Conservation (phyloP, 2,329 filamentous ascomycete species). For the Pestalotiopsis sp. region DNA sequence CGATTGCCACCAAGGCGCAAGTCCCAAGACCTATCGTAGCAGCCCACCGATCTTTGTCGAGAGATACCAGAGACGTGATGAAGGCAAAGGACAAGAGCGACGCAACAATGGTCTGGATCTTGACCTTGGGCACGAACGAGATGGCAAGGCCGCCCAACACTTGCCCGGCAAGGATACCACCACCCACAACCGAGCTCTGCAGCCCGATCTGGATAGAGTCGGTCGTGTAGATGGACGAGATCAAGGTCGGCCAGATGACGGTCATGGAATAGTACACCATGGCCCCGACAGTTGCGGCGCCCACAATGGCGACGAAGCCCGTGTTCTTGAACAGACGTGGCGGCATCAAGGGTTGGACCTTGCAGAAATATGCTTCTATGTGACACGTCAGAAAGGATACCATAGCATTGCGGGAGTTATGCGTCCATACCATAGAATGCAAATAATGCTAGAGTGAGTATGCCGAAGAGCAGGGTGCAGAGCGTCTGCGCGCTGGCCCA, state of each 20-base stretch:
- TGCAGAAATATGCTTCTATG: slow-evolving; percentile 34
- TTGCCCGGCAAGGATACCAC: slow-evolving; percentile 44
- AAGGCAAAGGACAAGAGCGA: slow-evolving; percentile 34
- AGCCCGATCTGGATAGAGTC: slow-evolving; percentile 42
- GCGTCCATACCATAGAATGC: slow-evolving; percentile 32
- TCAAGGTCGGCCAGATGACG: slow-evolving; percentile 47
- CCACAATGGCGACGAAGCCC: slow-evolving; percentile 41
- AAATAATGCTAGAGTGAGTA: slow-evolving; percentile 37
- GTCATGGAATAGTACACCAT: slow-evolving; percentile 49
- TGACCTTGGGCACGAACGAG: slow-evolving; percentile 39
- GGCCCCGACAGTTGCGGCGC: slow-evolving; percentile 41
- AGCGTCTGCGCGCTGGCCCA: slow-evolving; percentile 44
- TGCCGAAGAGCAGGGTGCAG: slow-evolving; percentile 40
- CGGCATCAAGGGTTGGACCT: slow-evolving; percentile 43
- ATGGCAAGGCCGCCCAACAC: slow-evolving; percentile 37
- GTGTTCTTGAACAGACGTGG: slow-evolving; percentile 44
- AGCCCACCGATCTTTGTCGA: slow-evolving; percentile 30
- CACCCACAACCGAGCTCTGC: slow-evolving; percentile 44
- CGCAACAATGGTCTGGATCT: slow-evolving; percentile 36
- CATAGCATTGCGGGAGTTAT: no score
- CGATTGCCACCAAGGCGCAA: slow-evolving; percentile 33
- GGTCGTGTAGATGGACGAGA: slow-evolving; percentile 42
- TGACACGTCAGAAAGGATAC: not conserved
- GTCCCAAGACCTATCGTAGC: slow-evolving; percentile 36
- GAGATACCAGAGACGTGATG: slow-evolving; percentile 33